Evolutionary conservation across 2,329 filamentous ascomycete species (phyloP).

Genomic region (Periconia macrospinosa): DNA sequence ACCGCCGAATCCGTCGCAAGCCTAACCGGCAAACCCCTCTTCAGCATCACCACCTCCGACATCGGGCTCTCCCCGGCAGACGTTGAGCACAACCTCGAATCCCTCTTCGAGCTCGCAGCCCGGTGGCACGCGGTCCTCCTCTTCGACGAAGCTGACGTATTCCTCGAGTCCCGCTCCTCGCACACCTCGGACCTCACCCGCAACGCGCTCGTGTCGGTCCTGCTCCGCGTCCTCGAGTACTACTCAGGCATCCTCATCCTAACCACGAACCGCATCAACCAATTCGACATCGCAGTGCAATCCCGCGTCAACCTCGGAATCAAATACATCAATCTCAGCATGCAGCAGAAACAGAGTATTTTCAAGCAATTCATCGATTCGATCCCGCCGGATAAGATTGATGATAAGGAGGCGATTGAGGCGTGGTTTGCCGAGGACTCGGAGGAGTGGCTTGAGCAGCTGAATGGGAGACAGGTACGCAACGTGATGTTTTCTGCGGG

Average conservation of each 20-base stretch:
- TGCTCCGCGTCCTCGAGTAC: conserved; percentile 44
- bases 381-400: conserved; percentile 38
- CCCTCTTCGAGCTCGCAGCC: conserved; percentile 49
- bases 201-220: conserved; percentile 16
- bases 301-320: conserved; percentile 41
- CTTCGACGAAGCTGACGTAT: conserved; percentile 52
- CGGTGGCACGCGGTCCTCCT: conserved; percentile 55
- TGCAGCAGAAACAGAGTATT: conserved; percentile 1
- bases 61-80: conserved; percentile 46
- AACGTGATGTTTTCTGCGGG: conserved; percentile 20
- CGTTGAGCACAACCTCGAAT: conserved; percentile 48
- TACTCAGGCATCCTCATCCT: conserved; percentile 47
- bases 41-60: conserved; percentile 29
- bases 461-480: conserved; percentile 46
- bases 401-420: conserved; percentile 29
- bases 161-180: conserved; percentile 3
- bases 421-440: conserved; percentile 9
- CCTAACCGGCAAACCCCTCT: conserved; percentile 5
- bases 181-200: conserved; percentile 9
- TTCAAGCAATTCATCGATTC: conserved; percentile 37
- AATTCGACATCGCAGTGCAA: conserved; percentile 44
- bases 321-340: conserved; percentile 51
- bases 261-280: conserved; percentile 43
- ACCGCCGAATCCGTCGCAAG: conserved; percentile 10
- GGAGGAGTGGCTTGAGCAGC: conserved; percentile 3